phyloP scores from a whole-genome alignment of 768 basidiomycete species.

The Boletus eberwhitei region DNA sequence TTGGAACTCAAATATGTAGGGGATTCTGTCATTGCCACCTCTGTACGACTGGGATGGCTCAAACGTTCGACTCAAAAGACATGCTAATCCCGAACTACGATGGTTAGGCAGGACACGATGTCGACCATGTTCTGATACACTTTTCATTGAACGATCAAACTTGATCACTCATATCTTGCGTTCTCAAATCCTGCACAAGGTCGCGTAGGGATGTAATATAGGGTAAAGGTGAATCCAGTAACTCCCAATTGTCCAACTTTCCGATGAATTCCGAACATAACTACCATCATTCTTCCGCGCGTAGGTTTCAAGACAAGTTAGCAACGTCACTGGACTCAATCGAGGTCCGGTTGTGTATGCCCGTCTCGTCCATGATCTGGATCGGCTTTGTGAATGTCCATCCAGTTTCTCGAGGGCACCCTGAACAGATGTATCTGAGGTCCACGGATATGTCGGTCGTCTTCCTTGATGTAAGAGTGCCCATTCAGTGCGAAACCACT shows the following conservation, averaged over 20 bases:
- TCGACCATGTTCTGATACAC: neutral
- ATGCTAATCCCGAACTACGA: neutral
- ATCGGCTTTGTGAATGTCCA: neutral
- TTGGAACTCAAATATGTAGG: neutral
- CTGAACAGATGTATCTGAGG: neutral
- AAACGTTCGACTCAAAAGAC: neutral
- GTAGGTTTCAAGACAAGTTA: conserved; percentile 6
- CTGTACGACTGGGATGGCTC: neutral
- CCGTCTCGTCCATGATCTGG: neutral
- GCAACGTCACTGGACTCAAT: conserved; percentile 4
- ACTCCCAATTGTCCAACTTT: neutral
- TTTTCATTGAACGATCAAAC: neutral
- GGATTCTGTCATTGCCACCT: neutral
- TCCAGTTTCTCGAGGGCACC: neutral
- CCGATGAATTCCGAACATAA: neutral
- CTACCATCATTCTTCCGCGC: neutral
- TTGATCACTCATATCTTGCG: neutral
- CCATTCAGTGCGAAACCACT: neutral
- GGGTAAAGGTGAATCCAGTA: conserved; percentile 1
- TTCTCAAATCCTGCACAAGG: neutral
- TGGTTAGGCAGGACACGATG: neutral
- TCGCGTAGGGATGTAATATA: neutral
- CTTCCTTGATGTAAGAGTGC: neutral
- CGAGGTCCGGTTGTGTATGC: conserved; percentile 3
- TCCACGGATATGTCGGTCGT: neutral